phyloP scores from a whole-genome alignment of 2,329 filamentous ascomycete species.

The Dissoconium aciculare region DNA sequence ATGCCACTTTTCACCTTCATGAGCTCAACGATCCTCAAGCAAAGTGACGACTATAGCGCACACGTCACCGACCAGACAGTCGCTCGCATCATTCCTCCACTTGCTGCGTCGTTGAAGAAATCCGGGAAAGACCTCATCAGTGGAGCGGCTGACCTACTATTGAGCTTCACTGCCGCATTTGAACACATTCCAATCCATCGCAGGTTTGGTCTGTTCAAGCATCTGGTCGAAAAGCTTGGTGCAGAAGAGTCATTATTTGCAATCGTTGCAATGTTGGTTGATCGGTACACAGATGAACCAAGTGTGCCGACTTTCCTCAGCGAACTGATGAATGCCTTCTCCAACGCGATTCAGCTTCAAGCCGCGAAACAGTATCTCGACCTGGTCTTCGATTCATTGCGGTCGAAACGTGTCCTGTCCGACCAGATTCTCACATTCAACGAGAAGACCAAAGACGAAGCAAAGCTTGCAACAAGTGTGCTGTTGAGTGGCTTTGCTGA shows the following conservation, averaged over 20 bases:
- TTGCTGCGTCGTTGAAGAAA: constrained; percentile 71
- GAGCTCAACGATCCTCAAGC: constrained; percentile 76
- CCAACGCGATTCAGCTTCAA: constrained; percentile 56
- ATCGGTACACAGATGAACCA: constrained; percentile 68
- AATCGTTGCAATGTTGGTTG: constrained; percentile 75
- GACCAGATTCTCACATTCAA: constrained; percentile 52
- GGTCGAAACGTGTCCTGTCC: constrained; percentile 59
- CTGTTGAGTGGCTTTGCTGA: constrained; percentile 28
- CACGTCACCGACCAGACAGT: constrained; percentile 92
- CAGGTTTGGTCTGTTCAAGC: constrained; percentile 66
- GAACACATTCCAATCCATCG: constrained; percentile 88
- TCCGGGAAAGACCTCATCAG: constrained; percentile 62
- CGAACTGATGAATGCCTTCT: constrained; percentile 58
- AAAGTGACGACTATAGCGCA: constrained; percentile 92
- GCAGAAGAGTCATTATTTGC: constrained; percentile 77
- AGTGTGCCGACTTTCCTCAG: constrained; percentile 59
- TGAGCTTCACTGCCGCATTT: constrained; percentile 91
- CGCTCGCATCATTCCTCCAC: constrained; percentile 78
- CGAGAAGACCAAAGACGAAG: constrained; percentile 27
- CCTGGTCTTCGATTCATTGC: constrained; percentile 60
- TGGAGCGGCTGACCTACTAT: constrained; percentile 75
- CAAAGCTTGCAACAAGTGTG: constrained; percentile 22
- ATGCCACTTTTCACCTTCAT: constrained; percentile 99
- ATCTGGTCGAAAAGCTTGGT: constrained; percentile 72
- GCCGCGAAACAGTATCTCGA: constrained; percentile 62